Evolutionary conservation across 2,329 filamentous ascomycete genomes (phyloP), one percentile per base, ranked within the genome.

Genomic region (Botrytis hyacinthi): DNA sequence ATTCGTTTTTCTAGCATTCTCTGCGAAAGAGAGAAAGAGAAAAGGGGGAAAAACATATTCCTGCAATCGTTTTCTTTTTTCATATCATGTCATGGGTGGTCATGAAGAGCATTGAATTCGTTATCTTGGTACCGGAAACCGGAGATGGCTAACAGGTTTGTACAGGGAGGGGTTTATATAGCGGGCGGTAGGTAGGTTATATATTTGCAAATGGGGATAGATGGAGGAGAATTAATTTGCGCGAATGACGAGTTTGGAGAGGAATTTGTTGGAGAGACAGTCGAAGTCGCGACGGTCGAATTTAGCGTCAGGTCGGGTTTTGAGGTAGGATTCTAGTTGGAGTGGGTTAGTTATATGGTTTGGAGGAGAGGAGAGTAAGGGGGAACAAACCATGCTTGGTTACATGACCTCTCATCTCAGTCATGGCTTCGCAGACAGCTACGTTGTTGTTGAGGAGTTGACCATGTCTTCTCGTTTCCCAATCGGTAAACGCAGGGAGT

Each of bases 201-300:
- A 78, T 78, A 78, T 78, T 66, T 75, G 75, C 73, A 77, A 72
- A 75, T 70, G 73, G 63, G 37, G 62, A 73, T 66, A n/a, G 70
- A 57, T n/a, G 51, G n/a, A 16, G 54, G 32, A 40, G 20, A 18
- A 63, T 82, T 87, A 97, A 85, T 97, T 97, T 80, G 95, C 93
- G 79, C 95, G 94, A 83, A 98, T 97, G 82, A 98, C 95, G 80
- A 98, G 89, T 85, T 97, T 97, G 54, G 95, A 97, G 78, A 98
- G 85, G 86, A 98, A 98, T 86, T 98, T 98, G 87, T 97, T 98
- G 71, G 95, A 97, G 81, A 98, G 84, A 75, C 91, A 96, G 85
- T 98, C 95, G 81, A 98, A 98, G 85, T 98, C 93, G 79, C 92
- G 89, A 78, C 93, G 91, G 85, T 97, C 92, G 83, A 97, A 98